A percentile compares a stretch with the other conserved stretches of the same genome.
Evolutionary conservation across 371 early-diverging fungal species (phyloP).

Genomic region (Mortierella sp.): DNA sequence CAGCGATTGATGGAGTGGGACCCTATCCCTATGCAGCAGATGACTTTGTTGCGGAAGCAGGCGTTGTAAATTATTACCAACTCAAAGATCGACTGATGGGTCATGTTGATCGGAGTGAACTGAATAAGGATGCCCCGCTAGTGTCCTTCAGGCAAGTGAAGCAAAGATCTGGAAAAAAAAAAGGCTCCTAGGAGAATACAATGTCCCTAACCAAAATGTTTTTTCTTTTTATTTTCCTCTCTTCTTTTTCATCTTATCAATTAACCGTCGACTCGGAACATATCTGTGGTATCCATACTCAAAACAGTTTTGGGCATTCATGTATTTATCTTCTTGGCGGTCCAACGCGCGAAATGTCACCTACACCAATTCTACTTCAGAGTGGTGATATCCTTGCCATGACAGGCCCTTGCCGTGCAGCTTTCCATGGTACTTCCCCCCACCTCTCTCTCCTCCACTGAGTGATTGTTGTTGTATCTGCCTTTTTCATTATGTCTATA

Average conservation of each 20-base stretch:
- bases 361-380: slow-evolving; percentile 73
- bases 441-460: too few species aligned
- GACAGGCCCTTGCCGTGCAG: slow-evolving; percentile 76
- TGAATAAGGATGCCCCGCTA: slow-evolving; percentile 89
- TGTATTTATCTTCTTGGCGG: slow-evolving; percentile 88
- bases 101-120: slow-evolving; percentile 94
- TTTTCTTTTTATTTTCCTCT: background rate
- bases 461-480: background rate
- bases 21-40: slow-evolving; percentile 36
- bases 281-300: background rate
- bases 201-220: background rate
- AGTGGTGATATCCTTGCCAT: slow-evolving; percentile 91
- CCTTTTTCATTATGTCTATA: background rate
- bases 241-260: background rate
- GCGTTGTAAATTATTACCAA: slow-evolving; percentile 95
- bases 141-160: slow-evolving; percentile 76
- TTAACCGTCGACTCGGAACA: background rate
- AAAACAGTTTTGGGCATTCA: slow-evolving; percentile 75
- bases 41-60: slow-evolving; percentile 87
- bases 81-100: slow-evolving; percentile 87
- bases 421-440: slow-evolving; percentile 87
- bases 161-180: background rate
- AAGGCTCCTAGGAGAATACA: too few species aligned
- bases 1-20: slow-evolving; percentile 60
- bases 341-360: slow-evolving; percentile 66